phyloP scores from a whole-genome alignment of 305 asterid species.

The Nicotiana rustica region DNA sequence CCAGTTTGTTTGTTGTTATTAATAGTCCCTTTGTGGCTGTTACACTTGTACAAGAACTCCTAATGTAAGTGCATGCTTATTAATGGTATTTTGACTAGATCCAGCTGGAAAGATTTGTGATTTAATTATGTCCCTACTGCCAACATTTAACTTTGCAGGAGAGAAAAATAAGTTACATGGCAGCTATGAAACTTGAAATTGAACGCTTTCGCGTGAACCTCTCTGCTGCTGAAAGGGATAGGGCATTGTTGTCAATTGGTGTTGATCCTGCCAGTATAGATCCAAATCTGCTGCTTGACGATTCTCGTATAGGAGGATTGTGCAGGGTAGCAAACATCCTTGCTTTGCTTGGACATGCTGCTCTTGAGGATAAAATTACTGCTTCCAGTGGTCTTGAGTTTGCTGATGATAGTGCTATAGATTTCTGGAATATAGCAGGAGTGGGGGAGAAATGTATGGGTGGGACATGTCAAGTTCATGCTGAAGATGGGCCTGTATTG shows the following conservation, averaged over 20 bases:
- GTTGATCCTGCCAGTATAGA: slow-evolving; percentile 95
- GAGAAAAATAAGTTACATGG: slow-evolving; percentile 70
- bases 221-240: slow-evolving; percentile 97
- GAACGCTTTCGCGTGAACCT: slow-evolving; percentile 83
- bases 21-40: slow-evolving; percentile 7
- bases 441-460: slow-evolving; percentile 78
- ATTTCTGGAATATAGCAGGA: slow-evolving; percentile 89
- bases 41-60: slow-evolving; percentile 23
- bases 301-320: slow-evolving; percentile 77
- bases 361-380: slow-evolving; percentile 84
- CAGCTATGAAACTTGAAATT: slow-evolving; percentile 92
- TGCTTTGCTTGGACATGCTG: slow-evolving; percentile 85
- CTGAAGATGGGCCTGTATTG: slow-evolving; percentile 63
- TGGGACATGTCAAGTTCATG: slow-evolving; percentile 81
- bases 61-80: slow-evolving; percentile 26
- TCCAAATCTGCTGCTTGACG: slow-evolving; percentile 78
- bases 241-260: slow-evolving; percentile 86
- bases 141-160: slow-evolving; percentile 60
- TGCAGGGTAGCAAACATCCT: slow-evolving; percentile 68
- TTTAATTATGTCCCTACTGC: neutral
- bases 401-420: slow-evolving; percentile 63
- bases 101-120: slow-evolving; percentile 26
- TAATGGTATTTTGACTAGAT: slow-evolving; percentile 5
- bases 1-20: slow-evolving; percentile 17
- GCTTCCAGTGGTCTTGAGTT: slow-evolving; percentile 85